Percentiles rank a stretch among this genome's conserved stretches.
Evolutionary conservation across 2,329 filamentous ascomycete genomes (phyloP).

Genomic region (Aspergillus sp.): DNA sequence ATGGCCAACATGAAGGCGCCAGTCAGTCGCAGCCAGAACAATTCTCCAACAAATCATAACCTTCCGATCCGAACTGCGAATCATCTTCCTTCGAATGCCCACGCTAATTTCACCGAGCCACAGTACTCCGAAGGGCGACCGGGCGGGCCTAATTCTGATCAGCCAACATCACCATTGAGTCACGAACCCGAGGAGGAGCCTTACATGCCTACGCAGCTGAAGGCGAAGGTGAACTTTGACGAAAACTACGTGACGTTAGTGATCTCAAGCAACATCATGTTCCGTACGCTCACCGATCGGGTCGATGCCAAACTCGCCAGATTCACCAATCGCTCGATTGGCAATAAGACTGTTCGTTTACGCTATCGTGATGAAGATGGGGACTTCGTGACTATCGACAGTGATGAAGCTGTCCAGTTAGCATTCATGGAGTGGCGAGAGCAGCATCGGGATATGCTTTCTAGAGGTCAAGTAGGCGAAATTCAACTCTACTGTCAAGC

Average conservation of each 20-base stretch:
- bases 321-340: slow-evolving; percentile 82
- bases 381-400: slow-evolving; percentile 90
- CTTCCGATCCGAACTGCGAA: slow-evolving; percentile 71
- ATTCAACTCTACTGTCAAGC: slow-evolving; percentile 83
- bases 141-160: slow-evolving; percentile 34
- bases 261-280: slow-evolving; percentile 92
- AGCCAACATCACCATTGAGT: slow-evolving; percentile 39
- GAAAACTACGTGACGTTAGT: slow-evolving; percentile 94
- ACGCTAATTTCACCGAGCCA: slow-evolving; percentile 45
- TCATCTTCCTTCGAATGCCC: slow-evolving; percentile 55
- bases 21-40: slow-evolving; percentile 77
- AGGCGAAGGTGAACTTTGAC: slow-evolving; percentile 93
- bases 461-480: slow-evolving; percentile 76
- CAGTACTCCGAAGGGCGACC: slow-evolving; percentile 42
- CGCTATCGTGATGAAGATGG: slow-evolving; percentile 92
- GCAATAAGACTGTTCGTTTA: slow-evolving; percentile 79
- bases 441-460: slow-evolving; percentile 65
- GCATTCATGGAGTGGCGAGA: slow-evolving; percentile 95
- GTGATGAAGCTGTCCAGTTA: slow-evolving; percentile 94
- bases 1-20: slow-evolving; percentile 62
- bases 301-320: slow-evolving; percentile 94
- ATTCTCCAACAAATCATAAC: slow-evolving; percentile 72
- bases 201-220: slow-evolving; percentile 74
- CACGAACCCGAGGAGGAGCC: slow-evolving; percentile 45
- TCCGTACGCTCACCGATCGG: slow-evolving; percentile 88